Evolutionary conservation across 2,329 filamentous ascomycete species (phyloP).

Genomic region (Gaeumannomyces sp.): DNA sequence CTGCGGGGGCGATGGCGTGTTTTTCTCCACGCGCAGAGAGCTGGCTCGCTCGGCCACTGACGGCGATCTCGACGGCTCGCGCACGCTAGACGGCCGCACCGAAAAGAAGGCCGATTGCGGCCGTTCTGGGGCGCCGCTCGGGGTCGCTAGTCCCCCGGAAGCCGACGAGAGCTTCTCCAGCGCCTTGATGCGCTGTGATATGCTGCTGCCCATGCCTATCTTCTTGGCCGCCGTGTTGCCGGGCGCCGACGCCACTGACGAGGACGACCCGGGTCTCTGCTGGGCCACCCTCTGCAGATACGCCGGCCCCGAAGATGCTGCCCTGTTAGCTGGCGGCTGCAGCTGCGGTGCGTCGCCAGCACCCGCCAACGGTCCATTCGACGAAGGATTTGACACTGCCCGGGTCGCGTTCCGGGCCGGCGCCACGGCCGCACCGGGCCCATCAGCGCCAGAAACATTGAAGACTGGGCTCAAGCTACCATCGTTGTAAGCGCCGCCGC

Average conservation of each 20-base stretch:
- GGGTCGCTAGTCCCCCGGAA: background rate
- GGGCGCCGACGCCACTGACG: constrained; percentile 22
- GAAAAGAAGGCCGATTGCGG: constrained; percentile 54
- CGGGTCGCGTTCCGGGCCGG: constrained; percentile 22
- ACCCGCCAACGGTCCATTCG: constrained; percentile 12
- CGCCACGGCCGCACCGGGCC: constrained; percentile 7
- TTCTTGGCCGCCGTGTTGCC: constrained; percentile 60
- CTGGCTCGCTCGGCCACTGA: constrained; percentile 39
- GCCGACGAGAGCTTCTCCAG: constrained; percentile 65
- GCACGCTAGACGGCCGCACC: constrained; percentile 34
- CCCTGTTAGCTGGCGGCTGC: constrained; percentile 42
- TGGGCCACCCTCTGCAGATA: constrained; percentile 49
- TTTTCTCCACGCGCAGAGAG: constrained; percentile 28
- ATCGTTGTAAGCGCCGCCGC: background rate
- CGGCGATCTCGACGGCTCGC: constrained; percentile 38
- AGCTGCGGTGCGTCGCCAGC: constrained; percentile 33
- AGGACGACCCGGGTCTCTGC: constrained; percentile 25
- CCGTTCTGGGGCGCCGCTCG: constrained; percentile 26
- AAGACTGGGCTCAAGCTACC: background rate
- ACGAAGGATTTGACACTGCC: constrained; percentile 42
- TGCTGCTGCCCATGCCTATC: constrained; percentile 78
- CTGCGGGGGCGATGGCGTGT: constrained; percentile 30
- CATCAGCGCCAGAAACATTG: background rate
- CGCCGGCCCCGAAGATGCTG: constrained; percentile 51
- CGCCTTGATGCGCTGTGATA: constrained; percentile 91